Conservation (phyloP, 1,139 yeast genomes). For the Pichia cactophila region DNA sequence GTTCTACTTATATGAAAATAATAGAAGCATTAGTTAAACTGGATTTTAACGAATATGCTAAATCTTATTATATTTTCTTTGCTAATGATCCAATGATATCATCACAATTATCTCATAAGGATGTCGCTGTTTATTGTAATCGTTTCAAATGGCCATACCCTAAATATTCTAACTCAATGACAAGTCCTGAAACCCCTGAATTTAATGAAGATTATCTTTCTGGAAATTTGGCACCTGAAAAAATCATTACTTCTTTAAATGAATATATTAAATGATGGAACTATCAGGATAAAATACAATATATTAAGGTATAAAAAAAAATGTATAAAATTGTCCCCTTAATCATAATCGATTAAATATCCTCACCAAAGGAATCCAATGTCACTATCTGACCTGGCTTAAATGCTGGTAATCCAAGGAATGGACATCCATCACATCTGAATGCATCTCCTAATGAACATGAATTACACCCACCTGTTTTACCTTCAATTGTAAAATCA, state of each 20-base stretch:
- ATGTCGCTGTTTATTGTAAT: conserved; percentile 2
- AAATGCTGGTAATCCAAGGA: conserved; percentile 92
- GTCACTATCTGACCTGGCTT: conserved; percentile 83
- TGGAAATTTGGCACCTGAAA: conserved; percentile 8
- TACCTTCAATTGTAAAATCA: conserved; percentile 92
- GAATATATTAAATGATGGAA: neutral
- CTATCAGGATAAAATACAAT: neutral
- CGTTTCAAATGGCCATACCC: conserved; percentile 13
- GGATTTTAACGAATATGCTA: conserved; percentile 17
- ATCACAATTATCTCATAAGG: neutral
- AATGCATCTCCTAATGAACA: conserved; percentile 97
- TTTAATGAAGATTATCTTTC: conserved; percentile 3
- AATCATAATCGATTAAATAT: conserved; percentile 18
- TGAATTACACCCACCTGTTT: conserved; percentile 93
- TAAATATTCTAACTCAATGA: neutral
- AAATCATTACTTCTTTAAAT: neutral
- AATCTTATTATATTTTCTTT: conserved; percentile 14
- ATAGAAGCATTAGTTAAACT: conserved; percentile 16
- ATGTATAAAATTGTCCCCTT: neutral
- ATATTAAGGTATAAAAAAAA: no score
- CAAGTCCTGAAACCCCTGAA: neutral
- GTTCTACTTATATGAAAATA: conserved; percentile 15
- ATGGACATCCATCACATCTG: conserved; percentile 97
- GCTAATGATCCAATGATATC: conserved; percentile 5
- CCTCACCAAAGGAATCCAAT: conserved; percentile 46